phyloP scores from a whole-genome alignment of 495 filamentous ascomycete species.

The Entonaema liquescens region DNA sequence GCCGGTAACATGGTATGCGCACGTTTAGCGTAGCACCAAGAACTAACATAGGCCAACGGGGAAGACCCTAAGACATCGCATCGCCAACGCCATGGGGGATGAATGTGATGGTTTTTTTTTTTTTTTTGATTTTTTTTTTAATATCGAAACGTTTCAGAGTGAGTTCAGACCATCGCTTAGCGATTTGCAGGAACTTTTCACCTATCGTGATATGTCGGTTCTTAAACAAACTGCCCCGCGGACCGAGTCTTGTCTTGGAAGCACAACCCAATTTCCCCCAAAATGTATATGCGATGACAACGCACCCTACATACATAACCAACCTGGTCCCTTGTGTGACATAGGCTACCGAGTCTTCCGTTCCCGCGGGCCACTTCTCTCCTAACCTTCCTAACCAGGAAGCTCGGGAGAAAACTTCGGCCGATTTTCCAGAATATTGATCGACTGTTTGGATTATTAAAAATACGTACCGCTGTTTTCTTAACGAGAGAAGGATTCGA shows the following conservation, averaged over 20 bases:
- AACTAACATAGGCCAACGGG: constrained; percentile 15
- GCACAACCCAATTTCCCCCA: constrained; percentile 17
- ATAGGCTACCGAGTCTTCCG: constrained; percentile 34
- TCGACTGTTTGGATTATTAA: neutral
- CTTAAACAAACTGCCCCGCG: constrained; percentile 6
- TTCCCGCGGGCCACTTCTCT: constrained; percentile 23
- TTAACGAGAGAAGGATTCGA: neutral
- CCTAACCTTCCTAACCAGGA: constrained; percentile 34
- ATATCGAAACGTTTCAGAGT: constrained; percentile 25
- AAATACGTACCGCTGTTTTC: neutral
- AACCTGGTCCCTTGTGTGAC: constrained; percentile 18
- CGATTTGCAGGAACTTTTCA: neutral
- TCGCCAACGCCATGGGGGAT: constrained; percentile 15
- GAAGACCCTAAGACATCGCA: constrained; percentile 7
- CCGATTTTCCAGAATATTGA: constrained; percentile 37
- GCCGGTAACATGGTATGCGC: constrained; percentile 27
- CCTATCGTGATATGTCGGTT: neutral
- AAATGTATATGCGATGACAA: constrained; percentile 40
- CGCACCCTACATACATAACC: constrained; percentile 25
- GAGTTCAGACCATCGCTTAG: constrained; percentile 18
- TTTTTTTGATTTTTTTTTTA: no score
- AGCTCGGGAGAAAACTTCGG: constrained; percentile 42
- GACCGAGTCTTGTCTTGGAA: constrained; percentile 7
- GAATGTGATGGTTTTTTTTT: constrained; percentile 3
- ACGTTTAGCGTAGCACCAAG: constrained; percentile 29